Evolutionary conservation across 176 grass and related monocot species (phyloP), one percentile per base, ranked within the genome.

Genomic region (Carex cristatella): DNA sequence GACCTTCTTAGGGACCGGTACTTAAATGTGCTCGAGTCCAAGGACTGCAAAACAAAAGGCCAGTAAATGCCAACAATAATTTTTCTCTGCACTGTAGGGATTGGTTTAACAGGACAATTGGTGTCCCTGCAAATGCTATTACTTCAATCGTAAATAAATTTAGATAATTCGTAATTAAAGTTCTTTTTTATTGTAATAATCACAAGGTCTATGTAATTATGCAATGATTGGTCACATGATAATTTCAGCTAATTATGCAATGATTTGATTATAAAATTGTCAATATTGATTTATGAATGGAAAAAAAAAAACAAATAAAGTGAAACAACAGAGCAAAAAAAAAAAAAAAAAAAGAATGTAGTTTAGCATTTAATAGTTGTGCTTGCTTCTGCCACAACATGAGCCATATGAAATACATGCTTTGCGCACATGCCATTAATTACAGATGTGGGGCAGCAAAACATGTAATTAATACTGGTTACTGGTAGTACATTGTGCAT

Each of bases 1-100:
- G 86, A 84, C 18, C 84, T 65, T 33, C 87, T 87, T 30, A 88
- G 46, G 27, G 77, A 85, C 4, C 86, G 87, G 79, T 90, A 87
- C 44, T 88, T 91, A 2, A 94, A 87, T 35, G 89, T 88, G 65
- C 83, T 89, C 0, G 88, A 88, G 73, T 90, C 95, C 9, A 98
- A 88, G 14, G 92, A 94, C 95, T 98, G 91, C 56, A 90, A 51
- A 59, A 5, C 0, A 81, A 32, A 79, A 74, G 27, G 16, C 27
- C 16, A 73, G 7, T 49, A 27, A 73, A 74, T 72, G 38, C 6
- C 12, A 71, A 71, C 37, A 71, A 38, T 69, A 16, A 38, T 6
- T 38, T 69, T 38, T 15, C 38, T 16, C 33, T 16, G 10, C 33
- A 37, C 38, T 69, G 1, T 48, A 77, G 40, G 4, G 11, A 57